Conservation (phyloP, 176 grass and related monocot genomes). For the Eragrostis curvula region DNA sequence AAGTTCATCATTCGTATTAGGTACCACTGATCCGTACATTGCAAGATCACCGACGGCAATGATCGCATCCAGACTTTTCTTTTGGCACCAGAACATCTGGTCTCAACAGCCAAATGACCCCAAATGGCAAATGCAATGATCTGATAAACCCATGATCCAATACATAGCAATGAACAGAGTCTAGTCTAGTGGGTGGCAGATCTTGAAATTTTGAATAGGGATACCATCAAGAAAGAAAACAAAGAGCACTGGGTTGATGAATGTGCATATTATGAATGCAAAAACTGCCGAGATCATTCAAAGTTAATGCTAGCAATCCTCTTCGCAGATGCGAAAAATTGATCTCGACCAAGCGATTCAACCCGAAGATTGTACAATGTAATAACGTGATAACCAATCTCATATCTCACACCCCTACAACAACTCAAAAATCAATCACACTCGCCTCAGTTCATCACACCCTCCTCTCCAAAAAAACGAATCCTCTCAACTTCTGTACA, state of each 20-base stretch:
- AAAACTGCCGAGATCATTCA: neutral
- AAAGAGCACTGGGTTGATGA: too few species aligned
- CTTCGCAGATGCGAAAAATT: neutral
- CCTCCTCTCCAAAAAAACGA: conserved; percentile 13
- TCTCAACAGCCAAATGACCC: neutral
- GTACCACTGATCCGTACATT: neutral
- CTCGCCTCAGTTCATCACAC: conserved; percentile 22
- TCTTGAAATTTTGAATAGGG: neutral
- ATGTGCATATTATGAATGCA: too few species aligned
- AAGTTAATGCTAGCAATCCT: neutral
- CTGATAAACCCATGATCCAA: too few species aligned
- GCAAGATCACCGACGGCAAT: too few species aligned
- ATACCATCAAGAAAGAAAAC: too few species aligned
- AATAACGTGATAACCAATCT: neutral
- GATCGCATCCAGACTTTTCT: neutral
- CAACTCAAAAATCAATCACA: neutral
- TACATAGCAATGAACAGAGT: too few species aligned
- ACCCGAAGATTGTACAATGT: conserved; percentile 10
- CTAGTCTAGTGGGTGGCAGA: too few species aligned
- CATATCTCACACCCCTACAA: conserved; percentile 20
- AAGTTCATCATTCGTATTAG: neutral
- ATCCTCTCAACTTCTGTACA: conserved; percentile 43
- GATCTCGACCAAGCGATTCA: neutral
- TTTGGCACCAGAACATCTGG: too few species aligned
- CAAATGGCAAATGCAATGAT: neutral